Evolutionary conservation across 2,329 filamentous ascomycete species (phyloP), one percentile per base, ranked within the genome.

Genomic region (Rhynchosporium agropyri): DNA sequence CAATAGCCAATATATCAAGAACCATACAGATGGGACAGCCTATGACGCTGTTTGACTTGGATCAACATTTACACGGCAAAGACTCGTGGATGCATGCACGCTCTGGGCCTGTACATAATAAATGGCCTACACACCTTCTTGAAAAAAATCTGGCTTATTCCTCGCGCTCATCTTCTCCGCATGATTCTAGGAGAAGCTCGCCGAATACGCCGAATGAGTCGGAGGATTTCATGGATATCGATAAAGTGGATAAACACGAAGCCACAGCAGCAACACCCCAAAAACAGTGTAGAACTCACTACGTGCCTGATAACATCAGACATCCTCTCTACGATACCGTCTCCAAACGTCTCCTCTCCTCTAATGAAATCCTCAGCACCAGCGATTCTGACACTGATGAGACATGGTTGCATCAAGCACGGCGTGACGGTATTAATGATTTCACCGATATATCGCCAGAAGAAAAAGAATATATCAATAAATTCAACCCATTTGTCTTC

Each of bases 71-170:
- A 15, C 72, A 75, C 2, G 80, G 80, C 8, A 80, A 84, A 63
- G 72, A 79, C 10, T 78, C 79, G 0, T 83, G 79, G 79, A 65
- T 77, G 5, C 76, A 72, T 15, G 76, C 77, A 6, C 78, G 81
- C 3, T 70, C 79, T 45, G 79, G 78, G 0, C 74, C 77, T 0
- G 68, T 76, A 1, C 72, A 80, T 55, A 74, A 77, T 54, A 40
- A 49, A 7, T 65, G 50, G 53, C 61, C 70, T 5, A 57, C 66
- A 8, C 58, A 70, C 43, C 62, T 70, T 28, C 26, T 51, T 5
- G 50, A 38, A 20, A 56, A 66, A 48, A 56, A 57, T 7, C 15
- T 50, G 12, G 29, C 64, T 45, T 67, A 67, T n/a, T 65, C 64
- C 8, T 71, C 69, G 7, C 43, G 61, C 29, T 73, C 71, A 15